Base-by-base conservation (phyloP, 345 rosid species). In the Euphorbia pulcherrima region DNA sequence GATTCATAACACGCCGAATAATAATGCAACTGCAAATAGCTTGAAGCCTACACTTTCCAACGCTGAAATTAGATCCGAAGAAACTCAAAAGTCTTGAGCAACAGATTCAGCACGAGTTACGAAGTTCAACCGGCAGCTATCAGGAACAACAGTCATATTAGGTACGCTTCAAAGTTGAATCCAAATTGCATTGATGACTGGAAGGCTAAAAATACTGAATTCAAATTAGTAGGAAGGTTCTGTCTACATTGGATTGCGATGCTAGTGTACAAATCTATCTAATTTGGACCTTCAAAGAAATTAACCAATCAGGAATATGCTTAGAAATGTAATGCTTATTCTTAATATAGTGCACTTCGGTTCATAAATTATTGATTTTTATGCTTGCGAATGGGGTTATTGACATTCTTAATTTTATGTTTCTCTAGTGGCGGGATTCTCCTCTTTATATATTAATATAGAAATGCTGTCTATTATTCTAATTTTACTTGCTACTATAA, bases 41-140 rank as follows among this genome's bases (percentile, higher is more conserved):
- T 75, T 88, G 58, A 75, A 87, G 61, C 75, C 83, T 58, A 47
- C 89, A 29, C 70, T 58, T 68, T 85, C 87, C 2, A 80, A 79
- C 69, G 46, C 73, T 37, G 93, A 87, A 62, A 79, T 47, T 66
- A 47, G 61, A 52, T 64, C 83, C 17, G 85, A 77, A 73, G 88
- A 89, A 69, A 79, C 70, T 17, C 88, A 77, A 51, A 91, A 86
- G 74, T 17, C 78, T 60, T 81, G 97, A 85, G 86, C 99, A 55
- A 85, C 92, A 2, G 97, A 94, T 75, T 83, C 92, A 26, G 92
- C 97, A 23, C 88, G 99, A 77, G 80, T 94, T 76, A 75, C 78
- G 78, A 94, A 89, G 83, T 89, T 94, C 86, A 94, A 80, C 0
- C 89, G 85, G 79, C 88, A 83, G 66, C 88, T 94, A 35, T 88